Base-by-base conservation (phyloP, 805 yeast species). In the Ogataea ramenticola region DNA sequence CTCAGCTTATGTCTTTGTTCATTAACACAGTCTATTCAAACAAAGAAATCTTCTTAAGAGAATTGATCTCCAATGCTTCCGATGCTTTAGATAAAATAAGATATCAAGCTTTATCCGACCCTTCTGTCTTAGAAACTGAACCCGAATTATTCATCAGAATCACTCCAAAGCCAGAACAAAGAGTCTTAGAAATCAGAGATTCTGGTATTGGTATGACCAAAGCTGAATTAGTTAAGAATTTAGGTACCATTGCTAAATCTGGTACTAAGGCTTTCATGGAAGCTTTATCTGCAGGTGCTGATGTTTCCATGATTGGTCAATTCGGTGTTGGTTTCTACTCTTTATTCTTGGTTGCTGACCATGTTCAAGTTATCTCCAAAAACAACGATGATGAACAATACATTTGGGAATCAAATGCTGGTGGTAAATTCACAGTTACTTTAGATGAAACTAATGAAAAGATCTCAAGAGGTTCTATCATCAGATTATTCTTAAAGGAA, bases 281-380 rank as follows among this genome's bases (percentile, higher is more conserved):
- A 76, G 99, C 99, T 56, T 79, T 95, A 55, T 84, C 96, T 55
- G 98, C 97, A 54, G 99, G 99, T 75, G 99, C 99, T 50, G 99
- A 93, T 70, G 97, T 93, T 51, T 90, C 98, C 53, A 93, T 93
- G 99, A 93, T 93, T 75, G 99, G 99, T 80, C 99, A 93, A 77
- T 93, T 93, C 77, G 99, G 99, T 89, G 99, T 93, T 60, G 99
- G 99, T 82, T 93, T 93, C 91, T 93, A 93, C 84, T 93, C 99
- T 44, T 78, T 91, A 57, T 93, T 93, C 86, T 80, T 93, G 76
- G 99, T 93, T 66, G 98, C 99, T 61, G 99, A 93, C 76, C 87
- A 80, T 60, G 99, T 93, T 53, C 96, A 93, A 76, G 99, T 93
- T 60, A 87, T 93, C 67, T 87, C 99, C 49, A 93, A 93, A 79